Conservation (phyloP, 2,329 filamentous ascomycete genomes). For the Clonostachys rhizophaga region DNA sequence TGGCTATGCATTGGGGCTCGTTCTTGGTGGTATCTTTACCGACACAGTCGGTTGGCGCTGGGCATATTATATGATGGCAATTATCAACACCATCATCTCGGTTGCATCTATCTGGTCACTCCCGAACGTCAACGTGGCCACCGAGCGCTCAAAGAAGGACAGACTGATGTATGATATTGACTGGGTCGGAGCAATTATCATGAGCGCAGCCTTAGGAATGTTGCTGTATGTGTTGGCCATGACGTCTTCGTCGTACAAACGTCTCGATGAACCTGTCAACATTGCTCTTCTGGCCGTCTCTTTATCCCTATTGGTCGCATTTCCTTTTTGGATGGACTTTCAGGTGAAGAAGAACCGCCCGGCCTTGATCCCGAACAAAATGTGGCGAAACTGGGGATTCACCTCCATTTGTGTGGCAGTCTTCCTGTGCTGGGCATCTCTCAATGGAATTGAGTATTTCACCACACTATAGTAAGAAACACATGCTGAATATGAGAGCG, state of each 20-base stretch:
- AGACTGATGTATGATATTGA: constrained; percentile 37
- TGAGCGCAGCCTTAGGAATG: constrained; percentile 38
- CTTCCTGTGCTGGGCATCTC: constrained; percentile 36
- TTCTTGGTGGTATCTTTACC: constrained; percentile 42
- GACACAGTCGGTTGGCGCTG: constrained; percentile 42
- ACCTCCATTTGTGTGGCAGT: constrained; percentile 47
- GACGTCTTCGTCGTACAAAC: constrained; percentile 28
- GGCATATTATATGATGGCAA: constrained; percentile 32
- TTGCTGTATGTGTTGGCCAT: constrained; percentile 45
- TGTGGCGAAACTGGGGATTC: constrained; percentile 54
- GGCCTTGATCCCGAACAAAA: constrained; percentile 54
- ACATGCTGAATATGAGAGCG: neutral
- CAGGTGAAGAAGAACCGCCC: constrained; percentile 41
- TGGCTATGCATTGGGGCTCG: constrained; percentile 42
- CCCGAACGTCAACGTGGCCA: constrained; percentile 12
- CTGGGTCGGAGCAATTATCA: constrained; percentile 43
- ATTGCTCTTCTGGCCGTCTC: constrained; percentile 38
- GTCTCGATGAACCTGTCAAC: constrained; percentile 31
- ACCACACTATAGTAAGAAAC: constrained; percentile 36
- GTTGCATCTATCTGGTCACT: constrained; percentile 27
- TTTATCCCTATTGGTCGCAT: constrained; percentile 36
- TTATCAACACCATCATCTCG: constrained; percentile 28
- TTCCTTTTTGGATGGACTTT: constrained; percentile 48
- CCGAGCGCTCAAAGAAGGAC: constrained; percentile 15
- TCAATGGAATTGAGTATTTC: constrained; percentile 43